These are phyloP conservation scores for Herpetomonas tarakana DNA, from an alignment of 208 protist species.

Conservation along the genomic window DNA sequence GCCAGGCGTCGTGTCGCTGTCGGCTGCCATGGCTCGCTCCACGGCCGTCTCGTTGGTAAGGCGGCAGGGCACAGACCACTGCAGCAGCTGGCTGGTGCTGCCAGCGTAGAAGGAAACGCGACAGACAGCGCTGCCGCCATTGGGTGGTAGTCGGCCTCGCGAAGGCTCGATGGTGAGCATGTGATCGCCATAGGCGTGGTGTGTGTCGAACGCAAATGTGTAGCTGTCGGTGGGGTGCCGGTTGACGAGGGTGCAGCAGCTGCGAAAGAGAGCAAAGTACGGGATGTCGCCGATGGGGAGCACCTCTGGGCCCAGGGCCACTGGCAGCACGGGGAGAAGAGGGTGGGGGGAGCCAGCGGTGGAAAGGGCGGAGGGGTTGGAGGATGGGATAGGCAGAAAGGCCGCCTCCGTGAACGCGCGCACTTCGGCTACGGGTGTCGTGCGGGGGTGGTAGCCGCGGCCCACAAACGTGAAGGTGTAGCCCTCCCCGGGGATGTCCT, in stretches of 20 bases:
- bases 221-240: slow-evolving; percentile 46
- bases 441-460: slow-evolving; percentile 77
- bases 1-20: neutral
- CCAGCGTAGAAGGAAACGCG: slow-evolving; percentile 67
- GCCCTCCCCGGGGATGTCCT: slow-evolving; percentile 46
- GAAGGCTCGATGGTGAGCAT: slow-evolving; percentile 39
- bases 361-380: neutral
- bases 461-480: slow-evolving; percentile 71
- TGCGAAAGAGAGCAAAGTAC: slow-evolving; percentile 82
- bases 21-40: slow-evolving; percentile 1
- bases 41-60: slow-evolving; percentile 38
- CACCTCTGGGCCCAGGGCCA: slow-evolving; percentile 72
- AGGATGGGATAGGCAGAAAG: slow-evolving; percentile 52
- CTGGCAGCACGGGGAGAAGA: slow-evolving; percentile 28
- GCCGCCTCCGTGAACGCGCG: slow-evolving; percentile 31
- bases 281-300: slow-evolving; percentile 65
- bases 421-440: slow-evolving; percentile 17
- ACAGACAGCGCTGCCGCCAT: slow-evolving; percentile 37
- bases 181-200: slow-evolving; percentile 49
- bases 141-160: slow-evolving; percentile 46
- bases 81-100: slow-evolving; percentile 73
- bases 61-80: slow-evolving; percentile 55
- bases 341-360: slow-evolving; percentile 16
- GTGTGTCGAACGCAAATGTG: slow-evolving; percentile 55
- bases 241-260: slow-evolving; percentile 62